These are phyloP conservation scores for Rubroboletus satanas DNA, from an alignment of 768 basidiomycete species.

Conservation along the genomic window DNA sequence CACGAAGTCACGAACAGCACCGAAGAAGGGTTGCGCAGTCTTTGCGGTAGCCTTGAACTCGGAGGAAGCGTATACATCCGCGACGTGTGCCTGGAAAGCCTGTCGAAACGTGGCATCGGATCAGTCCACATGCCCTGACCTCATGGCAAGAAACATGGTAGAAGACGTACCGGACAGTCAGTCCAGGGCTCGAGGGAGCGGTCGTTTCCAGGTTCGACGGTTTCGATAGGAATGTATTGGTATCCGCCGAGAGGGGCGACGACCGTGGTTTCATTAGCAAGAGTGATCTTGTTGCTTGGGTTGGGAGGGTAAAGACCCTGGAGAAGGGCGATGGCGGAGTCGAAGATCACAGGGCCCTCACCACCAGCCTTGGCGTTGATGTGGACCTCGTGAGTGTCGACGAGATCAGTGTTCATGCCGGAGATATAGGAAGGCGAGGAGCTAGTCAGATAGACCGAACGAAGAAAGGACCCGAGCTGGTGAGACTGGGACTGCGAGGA, in stretches of 20 bases:
- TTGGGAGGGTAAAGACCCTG: constrained; percentile 88
- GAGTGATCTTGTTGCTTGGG: constrained; percentile 61
- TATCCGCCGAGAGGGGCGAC: constrained; percentile 76
- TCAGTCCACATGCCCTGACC: constrained; percentile 6
- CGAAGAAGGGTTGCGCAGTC: constrained; percentile 63
- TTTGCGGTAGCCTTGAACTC: constrained; percentile 62
- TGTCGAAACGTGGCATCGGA: constrained; percentile 23
- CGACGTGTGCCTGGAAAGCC: constrained; percentile 65
- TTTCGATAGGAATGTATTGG: constrained; percentile 86
- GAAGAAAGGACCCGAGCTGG: constrained; percentile 58
- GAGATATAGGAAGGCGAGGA: constrained; percentile 67
- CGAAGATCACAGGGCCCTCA: constrained; percentile 83
- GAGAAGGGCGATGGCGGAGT: constrained; percentile 78
- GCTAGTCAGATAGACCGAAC: constrained; percentile 61
- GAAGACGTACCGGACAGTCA: constrained; percentile 46
- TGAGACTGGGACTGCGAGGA: constrained; percentile 57
- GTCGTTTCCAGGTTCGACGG: constrained; percentile 81
- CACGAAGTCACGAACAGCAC: constrained; percentile 61
- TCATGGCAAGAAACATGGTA: not conserved
- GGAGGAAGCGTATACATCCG: constrained; percentile 54
- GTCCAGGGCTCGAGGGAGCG: constrained; percentile 83
- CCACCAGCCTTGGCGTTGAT: constrained; percentile 79
- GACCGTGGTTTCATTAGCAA: constrained; percentile 75
- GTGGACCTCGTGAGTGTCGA: constrained; percentile 69
- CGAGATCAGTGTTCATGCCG: constrained; percentile 62